phyloP scores from a whole-genome alignment of 441 rosid species.

The Mallotus japonicus region DNA sequence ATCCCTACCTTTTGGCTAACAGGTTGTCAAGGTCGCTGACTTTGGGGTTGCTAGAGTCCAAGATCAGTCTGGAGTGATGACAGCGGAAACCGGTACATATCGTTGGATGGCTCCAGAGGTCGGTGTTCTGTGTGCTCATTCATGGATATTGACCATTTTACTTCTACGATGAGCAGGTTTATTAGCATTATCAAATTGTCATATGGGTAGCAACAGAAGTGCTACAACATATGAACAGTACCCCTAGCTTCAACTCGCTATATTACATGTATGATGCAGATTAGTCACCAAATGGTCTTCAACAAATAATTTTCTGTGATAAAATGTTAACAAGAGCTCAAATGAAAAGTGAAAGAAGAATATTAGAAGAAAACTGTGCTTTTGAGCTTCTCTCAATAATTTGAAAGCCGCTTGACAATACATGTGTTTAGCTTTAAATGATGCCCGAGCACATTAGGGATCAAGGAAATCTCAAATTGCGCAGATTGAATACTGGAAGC shows the following conservation, averaged over 20 bases:
- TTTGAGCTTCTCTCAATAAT: no score
- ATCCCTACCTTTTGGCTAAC: conserved; percentile 16
- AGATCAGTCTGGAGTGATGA: conserved; percentile 63
- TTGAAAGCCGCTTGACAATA: no score
- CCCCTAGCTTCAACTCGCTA: background rate
- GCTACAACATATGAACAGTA: background rate
- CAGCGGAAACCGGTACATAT: conserved; percentile 80
- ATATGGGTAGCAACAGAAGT: background rate
- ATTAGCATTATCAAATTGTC: background rate
- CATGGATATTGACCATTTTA: background rate
- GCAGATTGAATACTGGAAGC: no score
- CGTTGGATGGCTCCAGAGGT: conserved; percentile 95
- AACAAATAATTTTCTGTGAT: background rate
- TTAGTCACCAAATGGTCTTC: background rate
- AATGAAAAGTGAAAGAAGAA: no score
- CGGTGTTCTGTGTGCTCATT: conserved; percentile 22
- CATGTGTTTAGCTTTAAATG: no score
- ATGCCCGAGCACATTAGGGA: no score
- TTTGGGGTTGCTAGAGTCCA: conserved; percentile 80
- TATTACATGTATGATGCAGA: background rate
- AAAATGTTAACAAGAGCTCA: background rate
- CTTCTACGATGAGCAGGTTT: background rate
- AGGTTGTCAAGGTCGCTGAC: conserved; percentile 74
- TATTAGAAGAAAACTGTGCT: background rate
- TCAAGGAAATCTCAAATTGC: no score